phyloP scores from a whole-genome alignment of 805 yeast species.

The Ogataea populi-albae region DNA sequence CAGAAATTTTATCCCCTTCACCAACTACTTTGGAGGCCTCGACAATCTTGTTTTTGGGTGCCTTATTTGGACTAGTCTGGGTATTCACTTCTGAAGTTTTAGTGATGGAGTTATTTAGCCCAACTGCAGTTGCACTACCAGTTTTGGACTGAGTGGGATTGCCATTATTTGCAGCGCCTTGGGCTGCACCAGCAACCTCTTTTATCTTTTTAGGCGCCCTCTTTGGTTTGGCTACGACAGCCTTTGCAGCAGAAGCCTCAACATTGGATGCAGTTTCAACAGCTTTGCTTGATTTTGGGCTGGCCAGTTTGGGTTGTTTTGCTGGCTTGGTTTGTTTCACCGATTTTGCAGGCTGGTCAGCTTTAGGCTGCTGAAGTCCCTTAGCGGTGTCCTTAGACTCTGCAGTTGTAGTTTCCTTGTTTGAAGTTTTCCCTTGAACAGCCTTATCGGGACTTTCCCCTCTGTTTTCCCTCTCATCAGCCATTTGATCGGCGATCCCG shows the following conservation, averaged over 20 bases:
- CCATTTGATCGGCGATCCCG: too few species aligned
- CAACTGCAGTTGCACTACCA: background rate
- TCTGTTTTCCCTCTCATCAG: too few species aligned
- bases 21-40: conserved; percentile 1
- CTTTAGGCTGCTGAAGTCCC: too few species aligned
- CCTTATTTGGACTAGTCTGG: background rate
- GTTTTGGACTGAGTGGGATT: background rate
- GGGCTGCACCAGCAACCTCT: background rate
- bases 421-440: too few species aligned
- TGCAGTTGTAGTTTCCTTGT: too few species aligned
- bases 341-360: too few species aligned
- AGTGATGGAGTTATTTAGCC: too few species aligned
- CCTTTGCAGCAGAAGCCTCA: background rate
- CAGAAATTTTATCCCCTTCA: background rate
- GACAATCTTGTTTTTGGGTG: background rate
- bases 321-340: background rate
- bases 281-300: conserved; percentile 23
- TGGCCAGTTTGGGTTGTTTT: background rate
- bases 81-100: background rate
- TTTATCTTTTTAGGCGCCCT: conserved; percentile 3
- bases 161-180: conserved; percentile 5
- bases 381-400: too few species aligned
- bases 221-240: conserved; percentile 2
- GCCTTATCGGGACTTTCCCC: too few species aligned
- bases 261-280: conserved; percentile 29